Evolutionary conservation across 257 asterid genomes (phyloP).

Genomic region (Phtheirospermum japonicum): DNA sequence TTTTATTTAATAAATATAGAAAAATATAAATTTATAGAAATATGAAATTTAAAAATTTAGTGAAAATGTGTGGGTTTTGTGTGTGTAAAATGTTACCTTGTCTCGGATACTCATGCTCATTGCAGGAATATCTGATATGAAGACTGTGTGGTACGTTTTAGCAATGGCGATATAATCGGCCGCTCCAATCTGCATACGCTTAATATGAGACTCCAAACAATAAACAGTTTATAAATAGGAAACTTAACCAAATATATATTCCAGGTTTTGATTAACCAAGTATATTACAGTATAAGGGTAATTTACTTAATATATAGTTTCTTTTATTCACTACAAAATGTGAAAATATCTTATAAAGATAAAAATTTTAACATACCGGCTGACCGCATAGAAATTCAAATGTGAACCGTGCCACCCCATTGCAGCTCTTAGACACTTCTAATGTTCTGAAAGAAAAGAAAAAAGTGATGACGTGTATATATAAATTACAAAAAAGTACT

Average conservation of each 20-base stretch:
- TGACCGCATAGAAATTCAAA: constrained; percentile 86
- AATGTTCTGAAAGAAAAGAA: constrained; percentile 46
- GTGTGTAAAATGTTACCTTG: constrained; percentile 50
- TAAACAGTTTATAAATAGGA: too few relatives aligned
- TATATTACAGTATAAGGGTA: too few relatives aligned
- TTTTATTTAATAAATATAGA: too few relatives aligned
- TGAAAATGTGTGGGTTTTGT: too few relatives aligned
- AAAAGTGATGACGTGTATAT: constrained; percentile 22
- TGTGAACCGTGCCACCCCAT: constrained; percentile 78
- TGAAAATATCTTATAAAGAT: too few relatives aligned
- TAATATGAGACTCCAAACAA: constrained; percentile 19
- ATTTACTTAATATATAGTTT: too few relatives aligned
- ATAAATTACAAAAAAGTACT: constrained; percentile 19
- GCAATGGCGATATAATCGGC: constrained; percentile 95
- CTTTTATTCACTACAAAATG: too few relatives aligned
- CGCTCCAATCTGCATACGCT: constrained; percentile 75
- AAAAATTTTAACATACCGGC: constrained; percentile 72
- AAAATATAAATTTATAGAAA: too few relatives aligned
- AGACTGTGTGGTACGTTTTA: constrained; percentile 77
- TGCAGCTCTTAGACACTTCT: constrained; percentile 79
- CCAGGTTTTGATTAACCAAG: too few relatives aligned
- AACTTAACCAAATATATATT: too few relatives aligned
- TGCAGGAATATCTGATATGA: constrained; percentile 77
- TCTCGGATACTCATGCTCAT: constrained; percentile 99
- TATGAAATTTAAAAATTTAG: too few relatives aligned